phyloP scores from a whole-genome alignment of 1,139 yeast species.

The Debaryomyces subglobosus region DNA sequence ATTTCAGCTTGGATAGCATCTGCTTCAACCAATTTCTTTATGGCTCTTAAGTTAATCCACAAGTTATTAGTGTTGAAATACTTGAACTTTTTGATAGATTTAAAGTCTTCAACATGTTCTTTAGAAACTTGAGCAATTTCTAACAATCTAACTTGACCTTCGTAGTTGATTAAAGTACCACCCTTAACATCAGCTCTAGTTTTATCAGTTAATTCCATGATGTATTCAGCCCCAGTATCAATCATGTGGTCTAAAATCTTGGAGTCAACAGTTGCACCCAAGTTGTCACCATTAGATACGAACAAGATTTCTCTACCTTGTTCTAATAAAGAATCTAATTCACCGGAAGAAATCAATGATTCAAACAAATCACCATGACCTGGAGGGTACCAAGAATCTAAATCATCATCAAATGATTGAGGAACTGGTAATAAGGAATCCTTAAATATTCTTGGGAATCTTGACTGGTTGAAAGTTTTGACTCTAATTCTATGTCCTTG shows the following conservation, averaged over 20 bases:
- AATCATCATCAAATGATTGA: slow-evolving; percentile 66
- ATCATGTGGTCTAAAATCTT: slow-evolving; percentile 91
- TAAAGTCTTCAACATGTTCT: slow-evolving; percentile 97
- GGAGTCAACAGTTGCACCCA: slow-evolving; percentile 97
- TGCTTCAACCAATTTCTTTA: slow-evolving; percentile 86
- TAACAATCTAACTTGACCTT: slow-evolving; percentile 89
- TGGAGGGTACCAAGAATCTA: slow-evolving; percentile 96
- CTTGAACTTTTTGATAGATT: slow-evolving; percentile 95
- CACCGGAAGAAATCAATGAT: slow-evolving; percentile 85
- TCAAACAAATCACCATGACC: slow-evolving; percentile 99
- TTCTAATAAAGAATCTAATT: slow-evolving; percentile 83
- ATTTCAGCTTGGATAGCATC: slow-evolving; percentile 88
- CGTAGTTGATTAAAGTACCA: slow-evolving; percentile 96
- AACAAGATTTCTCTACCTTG: slow-evolving; percentile 95
- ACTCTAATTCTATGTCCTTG: slow-evolving; percentile 96
- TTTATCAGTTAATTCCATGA: slow-evolving; percentile 98
- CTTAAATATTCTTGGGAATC: slow-evolving; percentile 93
- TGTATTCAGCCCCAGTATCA: slow-evolving; percentile 88
- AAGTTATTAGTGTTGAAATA: slow-evolving; percentile 97
- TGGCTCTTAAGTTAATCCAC: slow-evolving; percentile 95
- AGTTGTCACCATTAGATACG: slow-evolving; percentile 96
- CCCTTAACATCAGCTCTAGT: slow-evolving; percentile 99
- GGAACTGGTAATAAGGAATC: slow-evolving; percentile 97
- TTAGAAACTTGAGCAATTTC: slow-evolving; percentile 99
- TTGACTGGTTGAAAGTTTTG: slow-evolving; percentile 94